Conservation (phyloP, 805 yeast genomes). For the Candida germanica region DNA sequence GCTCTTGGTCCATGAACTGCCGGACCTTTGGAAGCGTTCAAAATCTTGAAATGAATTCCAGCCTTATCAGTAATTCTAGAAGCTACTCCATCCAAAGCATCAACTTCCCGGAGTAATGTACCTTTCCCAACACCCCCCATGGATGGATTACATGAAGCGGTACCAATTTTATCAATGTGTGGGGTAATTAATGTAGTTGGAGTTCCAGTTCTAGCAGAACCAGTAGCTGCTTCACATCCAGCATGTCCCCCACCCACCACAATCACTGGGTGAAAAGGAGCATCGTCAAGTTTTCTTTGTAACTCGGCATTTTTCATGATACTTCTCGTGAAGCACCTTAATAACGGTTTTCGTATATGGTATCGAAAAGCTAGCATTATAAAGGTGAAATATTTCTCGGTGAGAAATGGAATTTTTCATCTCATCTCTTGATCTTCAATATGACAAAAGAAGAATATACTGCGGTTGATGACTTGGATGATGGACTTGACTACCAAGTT, state of each 20-base stretch:
- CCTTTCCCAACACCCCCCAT: constrained; percentile 99
- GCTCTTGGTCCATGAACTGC: constrained; percentile 99
- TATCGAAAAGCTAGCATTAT: constrained; percentile 1
- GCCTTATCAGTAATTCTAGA: constrained; percentile 85
- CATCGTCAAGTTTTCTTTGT: constrained; percentile 21
- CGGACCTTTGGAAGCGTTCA: constrained; percentile 85
- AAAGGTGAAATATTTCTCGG: neutral
- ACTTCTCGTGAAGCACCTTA: no score
- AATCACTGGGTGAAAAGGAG: constrained; percentile 58
- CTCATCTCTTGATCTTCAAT: constrained; percentile 5
- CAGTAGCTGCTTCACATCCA: constrained; percentile 96
- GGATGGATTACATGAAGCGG: constrained; percentile 95
- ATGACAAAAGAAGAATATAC: constrained; percentile 6
- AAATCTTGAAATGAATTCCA: constrained; percentile 85
- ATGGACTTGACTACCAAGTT: constrained; percentile 64
- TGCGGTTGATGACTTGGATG: constrained; percentile 74
- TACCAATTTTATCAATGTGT: constrained; percentile 69
- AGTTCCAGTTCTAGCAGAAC: constrained; percentile 82
- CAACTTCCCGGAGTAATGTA: constrained; percentile 85
- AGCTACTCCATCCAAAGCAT: constrained; percentile 93
- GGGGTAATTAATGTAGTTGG: constrained; percentile 76
- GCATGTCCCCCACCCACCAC: constrained; percentile 99
- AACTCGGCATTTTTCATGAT: constrained; percentile 37
- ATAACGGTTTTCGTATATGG: no score
- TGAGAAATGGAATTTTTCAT: constrained; percentile 2